Percentiles rank a stretch among this genome's conserved stretches.
These are phyloP conservation scores for Mucor velutinosus DNA, from an alignment of 371 early-diverging fungal species.

Conservation along the genomic window DNA sequence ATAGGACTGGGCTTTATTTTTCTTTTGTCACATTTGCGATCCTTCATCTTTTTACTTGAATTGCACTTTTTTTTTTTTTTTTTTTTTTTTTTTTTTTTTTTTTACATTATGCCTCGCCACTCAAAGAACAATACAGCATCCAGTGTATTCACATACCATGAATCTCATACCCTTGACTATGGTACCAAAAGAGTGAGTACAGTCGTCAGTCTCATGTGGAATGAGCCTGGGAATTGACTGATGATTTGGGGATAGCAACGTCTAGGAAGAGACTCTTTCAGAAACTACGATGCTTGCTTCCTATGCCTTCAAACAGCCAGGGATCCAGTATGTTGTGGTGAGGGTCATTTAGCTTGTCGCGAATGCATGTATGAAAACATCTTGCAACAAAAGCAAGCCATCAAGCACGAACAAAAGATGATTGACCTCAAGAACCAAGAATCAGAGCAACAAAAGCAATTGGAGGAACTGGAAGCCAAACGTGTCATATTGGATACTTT, in stretches of 20 bases:
- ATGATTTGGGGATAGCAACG: slow-evolving; percentile 58
- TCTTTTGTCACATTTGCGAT: too few species aligned
- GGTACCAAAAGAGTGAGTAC: slow-evolving; percentile 82
- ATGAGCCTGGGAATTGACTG: neutral
- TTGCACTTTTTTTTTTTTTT: neutral
- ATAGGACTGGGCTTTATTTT: neutral
- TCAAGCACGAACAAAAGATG: slow-evolving; percentile 58
- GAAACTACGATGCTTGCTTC: slow-evolving; percentile 88
- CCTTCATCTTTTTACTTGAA: too few species aligned
- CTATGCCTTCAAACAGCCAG: slow-evolving; percentile 88
- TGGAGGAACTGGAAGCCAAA: slow-evolving; percentile 50
- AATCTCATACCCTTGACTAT: slow-evolving; percentile 83
- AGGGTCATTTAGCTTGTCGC: slow-evolving; percentile 86
- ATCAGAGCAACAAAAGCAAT: slow-evolving; percentile 47
- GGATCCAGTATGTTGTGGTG: slow-evolving; percentile 78
- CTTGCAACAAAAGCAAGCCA: slow-evolving; percentile 83
- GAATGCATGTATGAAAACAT: slow-evolving; percentile 92
- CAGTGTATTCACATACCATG: slow-evolving; percentile 95
- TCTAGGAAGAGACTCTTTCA: slow-evolving; percentile 86
- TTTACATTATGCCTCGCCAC: slow-evolving; percentile 79
- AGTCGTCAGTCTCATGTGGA: neutral
- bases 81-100: neutral
- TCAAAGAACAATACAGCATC: slow-evolving; percentile 96
- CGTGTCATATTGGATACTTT: slow-evolving; percentile 60
- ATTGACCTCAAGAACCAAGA: slow-evolving; percentile 75